Base-by-base conservation (phyloP, 176 grass and related monocot species). In the Chloris gayana region DNA sequence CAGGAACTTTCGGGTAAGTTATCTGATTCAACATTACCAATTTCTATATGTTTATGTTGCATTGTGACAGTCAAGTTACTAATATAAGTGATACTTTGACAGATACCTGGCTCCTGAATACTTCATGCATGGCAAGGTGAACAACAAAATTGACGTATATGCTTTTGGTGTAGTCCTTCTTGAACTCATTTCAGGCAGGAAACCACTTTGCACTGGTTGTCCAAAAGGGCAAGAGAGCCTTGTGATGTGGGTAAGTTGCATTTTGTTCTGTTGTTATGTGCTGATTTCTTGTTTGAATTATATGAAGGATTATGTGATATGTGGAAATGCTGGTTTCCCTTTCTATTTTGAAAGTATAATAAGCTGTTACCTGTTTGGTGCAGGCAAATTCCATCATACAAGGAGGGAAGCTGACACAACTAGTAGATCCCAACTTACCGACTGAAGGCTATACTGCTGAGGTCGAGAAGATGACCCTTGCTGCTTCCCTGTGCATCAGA, bases 41-140 rank as follows among this genome's bases (percentile, higher is more conserved):
- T 1, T 41, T 84, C 85, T 73, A 22, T 7, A 32, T 73, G 80
- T 73, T 65, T 14, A 41, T 82, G 49, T 30, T 45, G 19, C 19
- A 17, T 37, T 68, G 32, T 31, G 57, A 44, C 29, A 60, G 21
- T 72, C 57, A 26, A 2, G 29, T 89, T 89, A 80, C 67, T 61
- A 34, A 69, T 14, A 24, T 69, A 80, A 80, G 24, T 57, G 15
- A 14, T 86, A 70, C 4, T 85, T 41, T 31, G 10, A 2, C 84
- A 99, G 96, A 68, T 99, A 99, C 64, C 86, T 99, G 62, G 96
- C 96, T 84, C 96, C 96, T 45, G 96, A 99, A 70, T 99, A 93
- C 81, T 99, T 99, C 82, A 91, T 95, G 92, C 88, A 95, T 67
- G 96, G 96, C 44, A 99, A 95, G 66, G 84, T 99, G 74, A 93